Evolutionary conservation across 1,139 yeast genomes (phyloP).

Genomic region (Candida tetrigidarum): DNA sequence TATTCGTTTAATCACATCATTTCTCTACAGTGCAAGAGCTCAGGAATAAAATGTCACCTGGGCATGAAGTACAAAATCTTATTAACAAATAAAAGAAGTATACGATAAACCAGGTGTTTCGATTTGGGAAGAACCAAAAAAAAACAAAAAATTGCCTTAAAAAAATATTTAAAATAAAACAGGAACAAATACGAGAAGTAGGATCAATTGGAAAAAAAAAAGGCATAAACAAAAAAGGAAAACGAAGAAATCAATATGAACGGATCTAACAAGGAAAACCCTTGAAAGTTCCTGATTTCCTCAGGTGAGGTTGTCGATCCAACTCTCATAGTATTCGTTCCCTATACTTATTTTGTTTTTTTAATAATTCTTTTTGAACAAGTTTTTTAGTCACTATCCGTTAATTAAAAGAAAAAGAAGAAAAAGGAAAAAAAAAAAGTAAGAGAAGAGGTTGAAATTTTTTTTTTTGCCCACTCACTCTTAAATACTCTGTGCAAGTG

Average conservation of each 20-base stretch:
- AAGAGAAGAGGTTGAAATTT: slow-evolving; percentile 3
- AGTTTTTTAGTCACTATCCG: slow-evolving; percentile 41
- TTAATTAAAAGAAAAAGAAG: slow-evolving; percentile 48
- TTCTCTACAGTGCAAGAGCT: slow-evolving; percentile 3
- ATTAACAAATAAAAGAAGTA: slow-evolving; percentile 31
- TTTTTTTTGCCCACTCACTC: slow-evolving; percentile 5
- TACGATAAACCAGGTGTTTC: slow-evolving; percentile 55
- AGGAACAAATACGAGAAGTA: slow-evolving; percentile 29
- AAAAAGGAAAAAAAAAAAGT: slow-evolving; percentile 17
- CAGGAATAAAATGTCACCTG: slow-evolving; percentile 41
- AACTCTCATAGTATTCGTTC: slow-evolving; percentile 17
- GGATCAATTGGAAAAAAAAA: slow-evolving; percentile 17
- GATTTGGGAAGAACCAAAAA: slow-evolving; percentile 47
- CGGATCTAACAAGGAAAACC: slow-evolving; percentile 20
- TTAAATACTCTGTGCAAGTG: background rate
- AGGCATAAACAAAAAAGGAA: slow-evolving; percentile 15
- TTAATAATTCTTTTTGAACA: slow-evolving; percentile 14
- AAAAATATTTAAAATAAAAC: slow-evolving; percentile 27
- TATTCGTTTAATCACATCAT: background rate
- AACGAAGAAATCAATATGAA: slow-evolving; percentile 14
- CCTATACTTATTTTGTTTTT: slow-evolving; percentile 17
- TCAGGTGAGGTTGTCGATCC: slow-evolving; percentile 16
- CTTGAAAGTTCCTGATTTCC: slow-evolving; percentile 20
- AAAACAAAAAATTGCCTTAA: slow-evolving; percentile 20
- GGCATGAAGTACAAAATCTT: slow-evolving; percentile 56